Evolutionary conservation across 495 filamentous ascomycete genomes (phyloP).

Genomic region (Friedmanniomyces simplex): DNA sequence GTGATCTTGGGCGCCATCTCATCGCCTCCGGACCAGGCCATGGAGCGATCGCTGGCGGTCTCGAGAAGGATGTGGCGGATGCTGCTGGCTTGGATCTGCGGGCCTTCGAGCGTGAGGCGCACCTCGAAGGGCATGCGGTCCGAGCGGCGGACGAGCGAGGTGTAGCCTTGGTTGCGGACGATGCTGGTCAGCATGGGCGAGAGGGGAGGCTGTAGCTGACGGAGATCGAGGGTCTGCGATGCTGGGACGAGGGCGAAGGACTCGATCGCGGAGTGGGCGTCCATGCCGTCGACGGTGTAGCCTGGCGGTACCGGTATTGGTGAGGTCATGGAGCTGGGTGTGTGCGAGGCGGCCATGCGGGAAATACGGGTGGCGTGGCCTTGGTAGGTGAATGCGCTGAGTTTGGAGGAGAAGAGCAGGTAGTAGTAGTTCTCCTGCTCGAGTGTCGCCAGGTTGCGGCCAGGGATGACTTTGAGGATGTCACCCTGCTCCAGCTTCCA

Average conservation of each 20-base stretch:
- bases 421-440: constrained; percentile 46
- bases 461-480: constrained; percentile 36
- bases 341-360: constrained; percentile 30
- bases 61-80: constrained; percentile 17
- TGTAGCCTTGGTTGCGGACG: constrained; percentile 23
- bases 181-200: constrained; percentile 18
- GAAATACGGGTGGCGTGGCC: constrained; percentile 38
- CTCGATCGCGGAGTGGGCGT: constrained; percentile 34
- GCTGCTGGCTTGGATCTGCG: constrained; percentile 7
- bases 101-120: constrained; percentile 25
- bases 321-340: constrained; percentile 23
- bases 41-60: constrained; percentile 16
- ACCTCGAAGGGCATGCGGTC: constrained; percentile 23
- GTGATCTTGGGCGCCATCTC: constrained; percentile 10
- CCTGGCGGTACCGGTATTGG: constrained; percentile 30
- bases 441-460: constrained; percentile 43
- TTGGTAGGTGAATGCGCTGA: constrained; percentile 47
- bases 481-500: constrained; percentile 45
- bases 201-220: constrained; percentile 24
- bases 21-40: constrained; percentile 22
- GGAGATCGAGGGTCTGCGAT: constrained; percentile 26
- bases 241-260: constrained; percentile 46
- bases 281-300: constrained; percentile 34
- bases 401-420: constrained; percentile 47
- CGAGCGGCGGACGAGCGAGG: constrained; percentile 8